Conservation (phyloP, 2,329 filamentous ascomycete species). For the Cladosporium velox region DNA sequence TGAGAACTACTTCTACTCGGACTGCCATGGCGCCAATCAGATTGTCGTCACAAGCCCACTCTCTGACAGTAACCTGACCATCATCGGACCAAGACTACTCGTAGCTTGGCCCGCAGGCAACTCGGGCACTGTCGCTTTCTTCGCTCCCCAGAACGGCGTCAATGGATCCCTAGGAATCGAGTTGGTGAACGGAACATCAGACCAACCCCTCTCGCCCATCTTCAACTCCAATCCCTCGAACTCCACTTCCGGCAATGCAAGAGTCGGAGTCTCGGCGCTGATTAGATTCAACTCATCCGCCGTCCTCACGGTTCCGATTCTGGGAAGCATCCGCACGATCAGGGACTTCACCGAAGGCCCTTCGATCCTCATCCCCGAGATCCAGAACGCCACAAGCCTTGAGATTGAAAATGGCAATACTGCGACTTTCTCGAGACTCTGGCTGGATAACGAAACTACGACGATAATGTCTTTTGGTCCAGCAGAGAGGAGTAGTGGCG, state of each 20-base stretch:
- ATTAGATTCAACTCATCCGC: constrained; percentile 62
- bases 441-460: constrained; percentile 64
- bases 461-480: constrained; percentile 55
- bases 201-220: constrained; percentile 51
- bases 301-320: constrained; percentile 56
- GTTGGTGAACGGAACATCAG: constrained; percentile 53
- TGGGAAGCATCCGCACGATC: constrained; percentile 65
- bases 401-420: constrained; percentile 46
- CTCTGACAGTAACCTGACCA: constrained; percentile 53
- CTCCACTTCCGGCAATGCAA: constrained; percentile 39
- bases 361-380: constrained; percentile 52
- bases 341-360: constrained; percentile 64
- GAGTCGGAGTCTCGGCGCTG: constrained; percentile 53
- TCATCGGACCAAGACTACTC: constrained; percentile 59
- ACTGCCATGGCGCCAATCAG: constrained; percentile 61
- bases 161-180: constrained; percentile 58
- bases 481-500: constrained; percentile 28
- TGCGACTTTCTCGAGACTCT: constrained; percentile 53
- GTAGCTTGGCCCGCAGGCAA: constrained; percentile 66
- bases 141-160: constrained; percentile 55
- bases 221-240: constrained; percentile 37
- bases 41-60: constrained; percentile 63
- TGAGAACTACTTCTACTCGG: constrained; percentile 66
- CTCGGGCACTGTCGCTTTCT: constrained; percentile 61
- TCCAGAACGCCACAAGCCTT: constrained; percentile 58